phyloP scores from a whole-genome alignment of 768 basidiomycete species.

The Serendipita indica region DNA sequence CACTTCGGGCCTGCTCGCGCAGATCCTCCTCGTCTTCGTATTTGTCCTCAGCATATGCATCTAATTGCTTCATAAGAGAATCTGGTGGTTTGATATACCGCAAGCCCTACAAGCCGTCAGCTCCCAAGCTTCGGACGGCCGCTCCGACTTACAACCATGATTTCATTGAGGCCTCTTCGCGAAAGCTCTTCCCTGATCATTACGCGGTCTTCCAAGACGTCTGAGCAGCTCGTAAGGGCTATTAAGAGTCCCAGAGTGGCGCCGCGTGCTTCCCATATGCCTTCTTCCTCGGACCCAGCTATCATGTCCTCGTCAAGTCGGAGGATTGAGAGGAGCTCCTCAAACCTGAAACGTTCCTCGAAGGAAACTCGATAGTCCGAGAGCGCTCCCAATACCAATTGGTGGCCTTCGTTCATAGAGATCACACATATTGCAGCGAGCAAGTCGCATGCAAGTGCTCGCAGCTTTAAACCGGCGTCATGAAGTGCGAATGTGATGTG shows the following conservation, averaged over 20 bases:
- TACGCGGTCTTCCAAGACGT: conserved; percentile 64
- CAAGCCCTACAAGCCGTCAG: conserved; percentile 36
- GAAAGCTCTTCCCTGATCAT: conserved; percentile 69
- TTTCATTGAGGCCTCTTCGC: conserved; percentile 68
- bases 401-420: conserved; percentile 53
- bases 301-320: conserved; percentile 27
- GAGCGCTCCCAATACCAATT: conserved; percentile 56
- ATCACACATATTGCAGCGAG: conserved; percentile 75
- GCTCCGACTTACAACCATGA: conserved; percentile 50
- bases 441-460: conserved; percentile 56
- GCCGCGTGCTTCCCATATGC: conserved; percentile 67
- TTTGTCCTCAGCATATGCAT: conserved; percentile 75
- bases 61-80: conserved; percentile 58
- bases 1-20: conserved; percentile 39
- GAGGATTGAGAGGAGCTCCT: conserved; percentile 52
- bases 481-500: conserved; percentile 61
- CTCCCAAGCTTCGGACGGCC: background rate
- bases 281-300: conserved; percentile 35
- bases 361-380: conserved; percentile 63
- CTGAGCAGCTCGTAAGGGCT: conserved; percentile 59
- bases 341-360: conserved; percentile 67
- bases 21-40: conserved; percentile 82
- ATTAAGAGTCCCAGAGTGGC: conserved; percentile 68
- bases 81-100: conserved; percentile 66
- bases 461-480: conserved; percentile 48